Evolutionary conservation across 2,329 filamentous ascomycete species (phyloP).

Genomic region (Aspergillus sp.): DNA sequence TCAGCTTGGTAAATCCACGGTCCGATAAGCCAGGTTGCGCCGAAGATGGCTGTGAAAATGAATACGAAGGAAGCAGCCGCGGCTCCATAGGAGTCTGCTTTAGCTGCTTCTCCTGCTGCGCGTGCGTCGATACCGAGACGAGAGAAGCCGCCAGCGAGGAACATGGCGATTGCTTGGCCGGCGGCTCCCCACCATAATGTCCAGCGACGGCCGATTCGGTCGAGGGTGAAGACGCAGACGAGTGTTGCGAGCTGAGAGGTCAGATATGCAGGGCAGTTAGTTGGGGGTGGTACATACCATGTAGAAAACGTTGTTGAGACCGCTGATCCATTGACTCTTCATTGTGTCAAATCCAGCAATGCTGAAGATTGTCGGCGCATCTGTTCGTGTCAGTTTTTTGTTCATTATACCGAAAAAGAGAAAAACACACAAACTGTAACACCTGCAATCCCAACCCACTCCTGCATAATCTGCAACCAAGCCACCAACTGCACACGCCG

Average conservation of each 20-base stretch:
- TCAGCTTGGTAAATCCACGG: conserved; percentile 64
- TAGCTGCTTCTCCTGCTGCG: conserved; percentile 39
- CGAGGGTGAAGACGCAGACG: conserved; percentile 63
- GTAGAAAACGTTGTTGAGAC: conserved; percentile 51
- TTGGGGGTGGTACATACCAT: conserved; percentile 35
- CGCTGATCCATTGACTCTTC: conserved; percentile 59
- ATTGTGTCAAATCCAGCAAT: conserved; percentile 58
- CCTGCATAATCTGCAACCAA: conserved; percentile 65
- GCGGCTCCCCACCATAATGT: conserved; percentile 63
- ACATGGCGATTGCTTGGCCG: conserved; percentile 61
- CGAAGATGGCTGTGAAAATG: conserved; percentile 59
- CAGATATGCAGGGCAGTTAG: not conserved
- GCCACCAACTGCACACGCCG: conserved; percentile 63
- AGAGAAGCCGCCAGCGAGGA: conserved; percentile 58
- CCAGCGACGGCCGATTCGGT: conserved; percentile 62
- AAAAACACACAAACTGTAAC: conserved; percentile 51
- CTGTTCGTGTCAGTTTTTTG: conserved; percentile 7
- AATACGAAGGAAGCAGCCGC: conserved; percentile 67
- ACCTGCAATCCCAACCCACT: conserved; percentile 64
- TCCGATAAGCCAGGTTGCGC: conserved; percentile 56
- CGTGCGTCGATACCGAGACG: conserved; percentile 47
- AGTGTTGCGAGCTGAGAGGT: conserved; percentile 53
- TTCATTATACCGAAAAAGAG: not conserved
- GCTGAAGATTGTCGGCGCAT: conserved; percentile 53
- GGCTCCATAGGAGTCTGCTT: conserved; percentile 50